Evolutionary conservation across 306 rosid genomes (phyloP).

Genomic region (Dalbergia cochinchinensis): DNA sequence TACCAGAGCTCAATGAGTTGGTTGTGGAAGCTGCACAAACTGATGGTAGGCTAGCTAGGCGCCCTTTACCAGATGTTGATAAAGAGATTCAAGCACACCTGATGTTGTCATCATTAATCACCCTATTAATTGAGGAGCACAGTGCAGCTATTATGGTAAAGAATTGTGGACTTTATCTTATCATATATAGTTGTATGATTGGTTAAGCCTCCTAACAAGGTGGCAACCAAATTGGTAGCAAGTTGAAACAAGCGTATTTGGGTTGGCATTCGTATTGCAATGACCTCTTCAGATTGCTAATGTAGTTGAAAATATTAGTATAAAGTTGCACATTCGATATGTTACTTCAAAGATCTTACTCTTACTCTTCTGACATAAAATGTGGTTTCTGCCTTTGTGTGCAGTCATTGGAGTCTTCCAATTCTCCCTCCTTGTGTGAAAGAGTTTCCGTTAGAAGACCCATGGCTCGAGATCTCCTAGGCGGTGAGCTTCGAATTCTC

Average conservation of each 20-base stretch:
- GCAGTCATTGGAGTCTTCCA: constrained; percentile 55
- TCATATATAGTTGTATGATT: constrained; percentile 19
- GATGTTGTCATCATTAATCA: constrained; percentile 59
- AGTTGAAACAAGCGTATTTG: neutral
- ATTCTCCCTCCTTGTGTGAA: constrained; percentile 41
- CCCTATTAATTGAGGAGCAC: constrained; percentile 56
- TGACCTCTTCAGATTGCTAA: constrained; percentile 6
- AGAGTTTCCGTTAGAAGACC: constrained; percentile 47
- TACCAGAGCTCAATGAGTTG: constrained; percentile 66
- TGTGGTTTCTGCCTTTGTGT: constrained; percentile 21
- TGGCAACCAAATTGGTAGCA: neutral
- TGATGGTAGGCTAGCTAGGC: constrained; percentile 85
- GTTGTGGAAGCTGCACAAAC: constrained; percentile 63
- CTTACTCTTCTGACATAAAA: neutral
- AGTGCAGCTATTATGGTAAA: constrained; percentile 63
- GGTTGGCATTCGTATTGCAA: neutral
- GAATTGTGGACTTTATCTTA: constrained; percentile 3
- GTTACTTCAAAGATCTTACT: constrained; percentile 10
- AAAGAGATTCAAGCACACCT: constrained; percentile 77
- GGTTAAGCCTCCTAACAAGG: constrained; percentile 12
- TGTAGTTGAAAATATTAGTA: neutral
- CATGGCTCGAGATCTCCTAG: constrained; percentile 73
- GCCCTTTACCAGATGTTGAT: constrained; percentile 58
- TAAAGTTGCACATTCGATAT: neutral
- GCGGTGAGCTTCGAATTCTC: constrained; percentile 72